Percentiles rank a stretch among this genome's conserved stretches.
Conservation (phyloP, 192 early-diverging fungal species). For the Mortierella antarctica region DNA sequence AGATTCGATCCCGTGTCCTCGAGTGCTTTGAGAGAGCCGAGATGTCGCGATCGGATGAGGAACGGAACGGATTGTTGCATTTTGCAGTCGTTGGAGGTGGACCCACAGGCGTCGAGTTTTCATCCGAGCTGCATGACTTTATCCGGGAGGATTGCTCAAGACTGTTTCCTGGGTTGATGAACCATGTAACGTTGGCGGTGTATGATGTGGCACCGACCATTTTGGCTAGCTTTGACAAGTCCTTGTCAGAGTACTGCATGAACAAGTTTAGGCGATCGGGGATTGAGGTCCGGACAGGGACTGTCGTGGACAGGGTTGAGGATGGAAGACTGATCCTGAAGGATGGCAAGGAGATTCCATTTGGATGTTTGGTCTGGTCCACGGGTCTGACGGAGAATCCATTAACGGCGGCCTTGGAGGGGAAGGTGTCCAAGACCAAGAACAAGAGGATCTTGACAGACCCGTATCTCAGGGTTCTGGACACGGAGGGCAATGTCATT, state of each 20-base stretch:
- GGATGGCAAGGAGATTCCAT: constrained; percentile 55
- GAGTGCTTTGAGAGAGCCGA: constrained; percentile 87
- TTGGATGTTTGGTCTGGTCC: constrained; percentile 63
- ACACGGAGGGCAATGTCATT: constrained; percentile 58
- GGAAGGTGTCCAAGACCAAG: constrained; percentile 35
- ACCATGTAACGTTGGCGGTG: constrained; percentile 70
- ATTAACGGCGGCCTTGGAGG: constrained; percentile 54
- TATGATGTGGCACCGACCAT: constrained; percentile 86
- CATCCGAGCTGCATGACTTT: constrained; percentile 71
- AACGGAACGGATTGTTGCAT: constrained; percentile 75
- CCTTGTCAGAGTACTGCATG: constrained; percentile 79
- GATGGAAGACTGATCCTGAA: constrained; percentile 63
- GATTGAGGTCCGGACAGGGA: constrained; percentile 78
- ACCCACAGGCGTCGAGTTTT: constrained; percentile 71
- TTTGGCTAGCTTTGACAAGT: constrained; percentile 79
- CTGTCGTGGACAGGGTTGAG: constrained; percentile 68
- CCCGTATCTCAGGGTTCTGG: constrained; percentile 77
- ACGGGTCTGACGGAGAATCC: constrained; percentile 77
- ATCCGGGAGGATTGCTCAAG: constrained; percentile 82
- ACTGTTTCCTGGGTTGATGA: constrained; percentile 77
- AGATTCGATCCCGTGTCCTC: constrained; percentile 81
- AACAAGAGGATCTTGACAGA: constrained; percentile 76
- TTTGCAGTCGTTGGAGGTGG: constrained; percentile 92
- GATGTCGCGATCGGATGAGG: constrained; percentile 68
- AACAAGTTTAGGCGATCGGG: constrained; percentile 80